phyloP scores from a whole-genome alignment of 2,329 filamentous ascomycete species.

The Simplicillium aogashimaense region DNA sequence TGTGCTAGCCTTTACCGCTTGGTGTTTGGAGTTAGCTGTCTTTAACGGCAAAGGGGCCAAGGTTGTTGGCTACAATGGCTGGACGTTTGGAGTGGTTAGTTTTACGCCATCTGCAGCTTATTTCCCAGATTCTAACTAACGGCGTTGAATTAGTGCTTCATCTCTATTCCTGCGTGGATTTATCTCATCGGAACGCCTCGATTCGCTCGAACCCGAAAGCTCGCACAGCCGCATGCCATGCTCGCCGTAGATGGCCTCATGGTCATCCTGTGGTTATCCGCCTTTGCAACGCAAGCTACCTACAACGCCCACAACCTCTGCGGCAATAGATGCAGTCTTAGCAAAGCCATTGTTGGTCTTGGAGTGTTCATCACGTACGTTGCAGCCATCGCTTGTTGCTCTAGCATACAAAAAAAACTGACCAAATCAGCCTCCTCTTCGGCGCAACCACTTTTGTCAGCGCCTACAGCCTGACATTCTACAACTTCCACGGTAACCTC shows the following conservation, averaged over 20 bases:
- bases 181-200: constrained; percentile 56
- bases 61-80: constrained; percentile 49
- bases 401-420: constrained; percentile 8
- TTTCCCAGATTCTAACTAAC: background rate
- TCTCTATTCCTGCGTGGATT: constrained; percentile 53
- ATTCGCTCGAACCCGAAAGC: constrained; percentile 49
- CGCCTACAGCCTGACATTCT: constrained; percentile 51
- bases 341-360: constrained; percentile 53
- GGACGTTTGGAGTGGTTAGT: constrained; percentile 55
- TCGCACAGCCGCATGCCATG: constrained; percentile 54
- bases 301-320: constrained; percentile 50
- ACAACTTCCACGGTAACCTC: constrained; percentile 49
- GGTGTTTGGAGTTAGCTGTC: constrained; percentile 49
- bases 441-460: constrained; percentile 42
- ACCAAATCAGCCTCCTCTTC: constrained; percentile 42
- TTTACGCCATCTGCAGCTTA: background rate
- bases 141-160: constrained; percentile 43
- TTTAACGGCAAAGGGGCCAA: constrained; percentile 37
- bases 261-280: constrained; percentile 54
- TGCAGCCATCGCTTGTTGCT: background rate
- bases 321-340: constrained; percentile 45
- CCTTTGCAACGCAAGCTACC: constrained; percentile 54
- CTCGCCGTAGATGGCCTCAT: constrained; percentile 47
- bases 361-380: constrained; percentile 54
- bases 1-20: constrained; percentile 42